Conservation (phyloP, 202 grass and related monocot species). For the Sporobolus alterniflorus region DNA sequence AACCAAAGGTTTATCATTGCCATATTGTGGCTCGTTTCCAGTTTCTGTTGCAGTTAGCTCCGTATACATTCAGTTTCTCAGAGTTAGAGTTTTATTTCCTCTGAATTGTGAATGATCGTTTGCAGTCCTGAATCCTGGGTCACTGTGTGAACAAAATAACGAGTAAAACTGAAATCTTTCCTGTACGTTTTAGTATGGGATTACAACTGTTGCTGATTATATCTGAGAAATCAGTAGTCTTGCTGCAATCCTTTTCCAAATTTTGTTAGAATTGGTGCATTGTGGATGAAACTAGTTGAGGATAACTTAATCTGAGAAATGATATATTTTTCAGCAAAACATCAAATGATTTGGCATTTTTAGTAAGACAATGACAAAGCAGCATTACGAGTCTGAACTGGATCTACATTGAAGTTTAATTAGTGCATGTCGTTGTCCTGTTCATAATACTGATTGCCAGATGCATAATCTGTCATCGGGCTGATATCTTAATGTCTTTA, state of each 20-base stretch:
- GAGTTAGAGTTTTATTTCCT: neutral
- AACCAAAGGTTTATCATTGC: too few relatives aligned
- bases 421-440: neutral
- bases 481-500: neutral
- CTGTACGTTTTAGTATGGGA: too few relatives aligned
- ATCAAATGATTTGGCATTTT: neutral
- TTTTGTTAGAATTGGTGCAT: neutral
- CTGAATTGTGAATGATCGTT: neutral
- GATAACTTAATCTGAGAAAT: neutral
- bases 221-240: neutral
- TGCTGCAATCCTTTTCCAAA: neutral
- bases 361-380: neutral
- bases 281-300: neutral
- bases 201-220: too few relatives aligned
- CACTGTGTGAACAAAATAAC: too few relatives aligned
- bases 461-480: neutral
- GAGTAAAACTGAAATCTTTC: too few relatives aligned
- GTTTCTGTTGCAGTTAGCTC: too few relatives aligned
- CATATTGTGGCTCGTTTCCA: too few relatives aligned
- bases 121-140: neutral
- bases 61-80: too few relatives aligned
- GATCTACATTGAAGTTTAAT: neutral
- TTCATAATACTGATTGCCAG: neutral
- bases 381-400: neutral
- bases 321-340: neutral